These are phyloP conservation scores for Thymus mandschuricus DNA, from an alignment of 257 asterid genomes.

Conservation along the genomic window DNA sequence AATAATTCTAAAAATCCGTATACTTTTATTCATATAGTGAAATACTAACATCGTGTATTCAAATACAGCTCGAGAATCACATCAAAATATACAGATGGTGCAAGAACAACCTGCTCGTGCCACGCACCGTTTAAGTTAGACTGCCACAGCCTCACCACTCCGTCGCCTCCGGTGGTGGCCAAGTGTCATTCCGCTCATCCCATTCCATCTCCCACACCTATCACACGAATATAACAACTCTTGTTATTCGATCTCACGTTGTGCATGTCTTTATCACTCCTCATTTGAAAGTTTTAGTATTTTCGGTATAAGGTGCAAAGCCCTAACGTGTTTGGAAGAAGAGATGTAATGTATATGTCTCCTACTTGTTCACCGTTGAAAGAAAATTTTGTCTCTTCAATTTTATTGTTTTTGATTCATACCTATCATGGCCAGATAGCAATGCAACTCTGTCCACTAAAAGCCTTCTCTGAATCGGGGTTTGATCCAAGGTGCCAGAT, in stretches of 20 bases:
- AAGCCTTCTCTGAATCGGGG: constrained; percentile 82
- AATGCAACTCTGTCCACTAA: constrained; percentile 58
- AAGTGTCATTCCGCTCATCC: constrained; percentile 99
- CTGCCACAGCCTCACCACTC: constrained; percentile 86
- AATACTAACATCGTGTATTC: not conserved
- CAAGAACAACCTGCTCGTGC: constrained; percentile 74
- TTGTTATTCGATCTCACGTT: not conserved
- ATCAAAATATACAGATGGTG: constrained; percentile 37
- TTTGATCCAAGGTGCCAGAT: constrained; percentile 87
- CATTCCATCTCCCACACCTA: constrained; percentile 97
- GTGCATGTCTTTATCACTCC: not conserved
- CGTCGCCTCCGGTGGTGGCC: constrained; percentile 78
- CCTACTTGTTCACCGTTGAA: not conserved
- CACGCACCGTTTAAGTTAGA: constrained; percentile 75
- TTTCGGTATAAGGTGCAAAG: not conserved
- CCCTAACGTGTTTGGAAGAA: not conserved
- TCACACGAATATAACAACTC: constrained; percentile 8
- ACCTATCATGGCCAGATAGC: constrained; percentile 81
- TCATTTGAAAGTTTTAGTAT: not conserved
- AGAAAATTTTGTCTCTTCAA: not conserved
- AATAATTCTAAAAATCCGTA: too few relatives aligned
- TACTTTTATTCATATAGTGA: not conserved
- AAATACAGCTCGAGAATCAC: not conserved
- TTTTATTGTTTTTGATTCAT: not conserved
- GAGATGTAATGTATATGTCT: not conserved